These are phyloP conservation scores for Leishmania turanica DNA, from an alignment of 208 protist genomes.

Conservation along the genomic window DNA sequence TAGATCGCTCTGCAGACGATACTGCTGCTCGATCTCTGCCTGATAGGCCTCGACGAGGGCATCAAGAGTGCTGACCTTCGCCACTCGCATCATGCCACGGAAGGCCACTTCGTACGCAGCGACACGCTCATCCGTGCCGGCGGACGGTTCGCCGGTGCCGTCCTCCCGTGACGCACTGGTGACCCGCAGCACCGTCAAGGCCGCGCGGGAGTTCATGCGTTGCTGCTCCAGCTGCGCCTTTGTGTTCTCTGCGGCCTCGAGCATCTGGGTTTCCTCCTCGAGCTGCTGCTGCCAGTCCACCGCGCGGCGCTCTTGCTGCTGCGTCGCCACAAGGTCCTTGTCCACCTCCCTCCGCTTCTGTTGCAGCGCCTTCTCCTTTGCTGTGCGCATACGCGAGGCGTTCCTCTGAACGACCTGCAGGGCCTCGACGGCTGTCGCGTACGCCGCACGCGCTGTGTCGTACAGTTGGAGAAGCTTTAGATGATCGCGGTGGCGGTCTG, in stretches of 20 bases:
- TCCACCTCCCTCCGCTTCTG: constrained; percentile 71
- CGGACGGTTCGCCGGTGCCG: neutral
- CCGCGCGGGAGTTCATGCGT: constrained; percentile 23
- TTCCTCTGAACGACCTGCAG: constrained; percentile 42
- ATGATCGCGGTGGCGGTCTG: constrained; percentile 87
- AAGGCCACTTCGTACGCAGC: constrained; percentile 88
- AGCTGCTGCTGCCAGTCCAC: constrained; percentile 57
- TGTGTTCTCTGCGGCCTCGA: constrained; percentile 62
- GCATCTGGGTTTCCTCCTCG: constrained; percentile 65
- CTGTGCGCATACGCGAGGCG: constrained; percentile 42
- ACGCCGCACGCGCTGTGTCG: constrained; percentile 71
- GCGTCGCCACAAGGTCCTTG: constrained; percentile 48
- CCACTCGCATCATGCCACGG: constrained; percentile 88
- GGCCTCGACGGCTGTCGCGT: constrained; percentile 48
- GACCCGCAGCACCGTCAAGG: constrained; percentile 19
- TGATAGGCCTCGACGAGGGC: constrained; percentile 49
- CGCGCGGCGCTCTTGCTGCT: constrained; percentile 45
- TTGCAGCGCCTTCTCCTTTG: constrained; percentile 80
- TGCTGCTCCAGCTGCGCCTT: constrained; percentile 35
- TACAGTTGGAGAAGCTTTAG: constrained; percentile 89
- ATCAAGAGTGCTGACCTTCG: constrained; percentile 54
- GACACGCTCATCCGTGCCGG: constrained; percentile 54
- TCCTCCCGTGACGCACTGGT: constrained; percentile 1
- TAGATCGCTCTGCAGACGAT: constrained; percentile 60
- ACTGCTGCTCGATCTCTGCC: constrained; percentile 62